Evolutionary conservation across 108 stramenopile genomes (phyloP).

Genomic region (Nitzschia putrida): DNA sequence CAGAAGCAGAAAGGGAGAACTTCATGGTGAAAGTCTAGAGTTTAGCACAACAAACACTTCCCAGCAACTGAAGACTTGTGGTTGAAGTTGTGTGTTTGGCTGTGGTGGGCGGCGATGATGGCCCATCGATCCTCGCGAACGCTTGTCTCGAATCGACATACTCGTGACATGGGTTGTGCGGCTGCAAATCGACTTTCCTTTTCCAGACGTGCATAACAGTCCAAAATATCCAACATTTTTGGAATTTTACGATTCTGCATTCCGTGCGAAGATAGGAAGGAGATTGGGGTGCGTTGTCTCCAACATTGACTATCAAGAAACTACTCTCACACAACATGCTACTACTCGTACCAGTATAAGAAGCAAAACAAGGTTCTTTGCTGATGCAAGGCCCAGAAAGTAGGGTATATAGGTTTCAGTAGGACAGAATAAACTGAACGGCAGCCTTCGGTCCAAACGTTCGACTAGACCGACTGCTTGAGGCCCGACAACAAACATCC

Average conservation of each 20-base stretch:
- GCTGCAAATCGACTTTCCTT: not conserved
- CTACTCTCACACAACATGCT: too few species aligned
- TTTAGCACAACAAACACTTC: not conserved
- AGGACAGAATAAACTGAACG: too few species aligned
- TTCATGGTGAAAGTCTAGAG: conserved; percentile 2
- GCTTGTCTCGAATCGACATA: not conserved
- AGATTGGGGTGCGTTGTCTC: too few species aligned
- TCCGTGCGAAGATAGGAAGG: not conserved
- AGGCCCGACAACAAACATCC: too few species aligned
- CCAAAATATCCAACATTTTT: not conserved
- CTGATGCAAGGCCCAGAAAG: too few species aligned
- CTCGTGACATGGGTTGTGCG: not conserved
- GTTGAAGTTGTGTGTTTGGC: not conserved
- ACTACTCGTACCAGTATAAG: too few species aligned
- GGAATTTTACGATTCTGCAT: not conserved
- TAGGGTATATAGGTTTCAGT: too few species aligned
- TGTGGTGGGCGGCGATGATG: not conserved
- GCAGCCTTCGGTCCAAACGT: too few species aligned
- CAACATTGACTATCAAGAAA: too few species aligned
- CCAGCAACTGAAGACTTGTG: not conserved
- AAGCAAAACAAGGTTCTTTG: too few species aligned
- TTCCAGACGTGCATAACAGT: not conserved
- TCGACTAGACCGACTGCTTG: too few species aligned
- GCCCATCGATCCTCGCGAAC: not conserved
- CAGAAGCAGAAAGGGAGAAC: conserved; percentile 27